Evolutionary conservation across 2,329 filamentous ascomycete species (phyloP).

Genomic region (Bimuria novae-zelandiae): DNA sequence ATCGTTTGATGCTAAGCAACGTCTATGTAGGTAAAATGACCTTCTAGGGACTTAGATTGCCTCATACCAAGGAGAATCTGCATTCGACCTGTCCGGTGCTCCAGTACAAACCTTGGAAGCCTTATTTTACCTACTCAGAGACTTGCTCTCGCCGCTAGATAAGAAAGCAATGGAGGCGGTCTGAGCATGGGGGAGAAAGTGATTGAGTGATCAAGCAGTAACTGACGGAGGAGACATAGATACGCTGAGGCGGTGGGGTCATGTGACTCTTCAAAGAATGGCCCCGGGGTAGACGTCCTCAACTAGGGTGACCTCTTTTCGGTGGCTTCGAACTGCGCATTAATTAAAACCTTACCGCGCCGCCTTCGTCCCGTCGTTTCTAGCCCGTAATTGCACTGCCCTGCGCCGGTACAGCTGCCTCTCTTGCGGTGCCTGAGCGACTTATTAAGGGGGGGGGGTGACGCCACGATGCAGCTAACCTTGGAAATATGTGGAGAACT

Average conservation of each 20-base stretch:
- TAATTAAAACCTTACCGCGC: too few relatives aligned
- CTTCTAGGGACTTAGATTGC: background rate
- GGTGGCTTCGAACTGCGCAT: background rate
- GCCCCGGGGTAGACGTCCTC: too few relatives aligned
- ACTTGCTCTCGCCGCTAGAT: conserved; percentile 11
- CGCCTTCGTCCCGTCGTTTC: too few relatives aligned
- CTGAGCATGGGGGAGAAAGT: too few relatives aligned
- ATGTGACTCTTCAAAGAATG: too few relatives aligned
- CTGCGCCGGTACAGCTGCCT: background rate
- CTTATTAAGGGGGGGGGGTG: background rate
- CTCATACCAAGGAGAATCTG: conserved; percentile 11
- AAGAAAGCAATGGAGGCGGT: conserved; percentile 13
- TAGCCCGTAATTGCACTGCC: too few relatives aligned
- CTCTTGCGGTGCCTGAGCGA: conserved; percentile 1
- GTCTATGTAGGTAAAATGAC: too few relatives aligned
- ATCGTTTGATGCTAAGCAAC: background rate
- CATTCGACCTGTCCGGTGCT: conserved; percentile 14
- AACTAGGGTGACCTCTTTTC: too few relatives aligned
- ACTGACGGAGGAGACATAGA: too few relatives aligned
- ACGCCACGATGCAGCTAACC: background rate
- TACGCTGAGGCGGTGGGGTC: too few relatives aligned
- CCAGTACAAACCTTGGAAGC: conserved; percentile 10
- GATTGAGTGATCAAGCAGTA: too few relatives aligned
- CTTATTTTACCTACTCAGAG: too few relatives aligned
- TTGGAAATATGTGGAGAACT: background rate